Conservation (phyloP, 192 early-diverging fungal genomes). For the Helicostylum pulchrum region DNA sequence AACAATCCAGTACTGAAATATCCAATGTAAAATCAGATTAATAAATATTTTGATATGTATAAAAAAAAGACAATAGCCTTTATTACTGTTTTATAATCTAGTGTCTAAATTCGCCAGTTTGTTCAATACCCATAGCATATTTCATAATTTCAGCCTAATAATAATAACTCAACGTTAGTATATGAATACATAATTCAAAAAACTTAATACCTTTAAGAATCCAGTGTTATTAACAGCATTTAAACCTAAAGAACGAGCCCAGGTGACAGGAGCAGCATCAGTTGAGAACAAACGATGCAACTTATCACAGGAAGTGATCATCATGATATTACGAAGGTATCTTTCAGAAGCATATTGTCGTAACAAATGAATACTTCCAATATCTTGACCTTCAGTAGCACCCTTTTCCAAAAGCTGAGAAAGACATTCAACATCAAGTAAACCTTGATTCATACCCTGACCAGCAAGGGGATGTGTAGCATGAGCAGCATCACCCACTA, state of each 20-base stretch:
- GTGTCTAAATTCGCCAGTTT: conserved; percentile 5
- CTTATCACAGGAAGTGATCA: conserved; percentile 82
- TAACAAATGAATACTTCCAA: conserved; percentile 74
- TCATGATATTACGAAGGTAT: conserved; percentile 78
- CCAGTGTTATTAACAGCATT: conserved; percentile 64
- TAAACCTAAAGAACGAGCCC: conserved; percentile 70
- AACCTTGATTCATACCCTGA: conserved; percentile 93
- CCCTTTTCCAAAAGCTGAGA: conserved; percentile 61
- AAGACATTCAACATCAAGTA: conserved; percentile 79
- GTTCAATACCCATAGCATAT: conserved; percentile 55
- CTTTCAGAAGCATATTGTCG: conserved; percentile 76
- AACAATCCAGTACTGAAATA: too few species aligned
- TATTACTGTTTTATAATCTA: not conserved
- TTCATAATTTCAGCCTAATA: conserved; percentile 48
- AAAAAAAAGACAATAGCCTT: too few species aligned
- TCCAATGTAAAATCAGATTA: too few species aligned
- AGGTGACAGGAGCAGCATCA: conserved; percentile 56
- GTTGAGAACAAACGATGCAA: conserved; percentile 76
- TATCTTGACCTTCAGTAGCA: conserved; percentile 70
- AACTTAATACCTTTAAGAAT: conserved; percentile 54
- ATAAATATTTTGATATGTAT: too few species aligned
- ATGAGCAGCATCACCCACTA: conserved; percentile 97
- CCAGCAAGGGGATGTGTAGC: conserved; percentile 94
- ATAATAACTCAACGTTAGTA: not conserved
- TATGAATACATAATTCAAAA: not conserved